Base-by-base conservation (phyloP, 2,329 filamentous ascomycete genomes). In the Dactylellina haptotyla region DNA sequence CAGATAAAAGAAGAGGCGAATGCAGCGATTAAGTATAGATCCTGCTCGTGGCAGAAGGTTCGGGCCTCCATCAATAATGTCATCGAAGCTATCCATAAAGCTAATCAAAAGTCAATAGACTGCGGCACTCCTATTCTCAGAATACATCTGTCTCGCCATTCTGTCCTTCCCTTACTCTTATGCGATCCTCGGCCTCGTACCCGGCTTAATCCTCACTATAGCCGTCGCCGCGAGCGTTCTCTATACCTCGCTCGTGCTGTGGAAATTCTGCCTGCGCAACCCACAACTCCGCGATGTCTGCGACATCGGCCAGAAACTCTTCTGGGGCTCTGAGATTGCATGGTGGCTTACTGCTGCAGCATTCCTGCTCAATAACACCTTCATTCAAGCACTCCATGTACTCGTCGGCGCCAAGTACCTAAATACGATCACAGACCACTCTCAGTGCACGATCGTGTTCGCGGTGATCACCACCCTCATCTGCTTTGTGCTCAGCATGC, bases 161-260 rank as follows among this genome's bases (percentile, higher is more conserved):
- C 97, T 97, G 93, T 96, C 91, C 56, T 97, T 97, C 77, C 93
- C 93, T 0, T 96, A 91, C 86, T 96, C 92, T 0, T 97, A 97
- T 81, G 91, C 92, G 45, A 83, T 94, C 26, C 86, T 97, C 5
- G 93, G 93, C 5, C 85, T 97, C 14, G 91, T 97, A 0, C 93
- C 93, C 0, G 93, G 91, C 23, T 81, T 97, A 61, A 94, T 97
- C 75, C 80, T 96, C 79, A 97, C 93, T 0, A 84, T 90, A 1
- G 86, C 53, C 28, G 86, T 96, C 69, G 92, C 93, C 25, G 85
- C 83, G 3, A 81, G 93, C 16, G 93, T 97, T 1, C 84, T 96
- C 3, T 97, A 97, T 80, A 97, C 93, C 51, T 93, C 87, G 10
- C 78, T 83, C 9, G 80, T 83, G 1, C 78, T 84, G 18, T 93